These are phyloP conservation scores for Cladosporium sp. DNA, from an alignment of 2,329 filamentous ascomycete species.

Conservation along the genomic window DNA sequence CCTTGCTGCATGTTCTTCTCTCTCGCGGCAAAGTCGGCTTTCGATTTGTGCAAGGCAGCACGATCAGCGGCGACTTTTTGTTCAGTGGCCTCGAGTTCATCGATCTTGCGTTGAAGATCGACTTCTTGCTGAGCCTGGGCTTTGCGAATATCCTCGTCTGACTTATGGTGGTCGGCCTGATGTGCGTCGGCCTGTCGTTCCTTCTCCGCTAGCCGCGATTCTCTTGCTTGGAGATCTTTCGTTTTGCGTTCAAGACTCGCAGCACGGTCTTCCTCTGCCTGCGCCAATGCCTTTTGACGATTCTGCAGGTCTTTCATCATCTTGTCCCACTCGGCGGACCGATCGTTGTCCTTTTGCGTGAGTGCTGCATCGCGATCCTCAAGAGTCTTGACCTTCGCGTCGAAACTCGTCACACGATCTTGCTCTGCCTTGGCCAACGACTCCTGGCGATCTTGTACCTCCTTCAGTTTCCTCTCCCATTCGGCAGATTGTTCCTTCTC, in stretches of 20 bases:
- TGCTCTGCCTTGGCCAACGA: not conserved
- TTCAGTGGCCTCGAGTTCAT: not conserved
- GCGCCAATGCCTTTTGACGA: not conserved
- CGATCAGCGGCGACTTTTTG: conserved; percentile 7
- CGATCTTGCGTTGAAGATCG: conserved; percentile 15
- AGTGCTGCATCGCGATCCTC: conserved; percentile 14
- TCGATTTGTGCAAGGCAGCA: not conserved
- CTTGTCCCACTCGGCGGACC: conserved; percentile 4
- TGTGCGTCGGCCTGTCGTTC: not conserved
- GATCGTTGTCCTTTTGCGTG: conserved; percentile 9
- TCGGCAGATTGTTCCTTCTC: too few relatives aligned
- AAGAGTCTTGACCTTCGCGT: conserved; percentile 15
- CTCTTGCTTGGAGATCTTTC: conserved; percentile 15
- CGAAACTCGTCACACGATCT: not conserved
- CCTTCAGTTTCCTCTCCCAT: too few relatives aligned
- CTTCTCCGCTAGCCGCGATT: conserved; percentile 4
- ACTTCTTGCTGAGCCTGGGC: not conserved
- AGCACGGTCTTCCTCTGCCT: conserved; percentile 6
- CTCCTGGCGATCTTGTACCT: too few relatives aligned
- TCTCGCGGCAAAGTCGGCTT: conserved; percentile 2
- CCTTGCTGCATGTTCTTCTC: conserved; percentile 10
- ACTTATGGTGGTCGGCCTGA: not conserved
- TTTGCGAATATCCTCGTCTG: not conserved
- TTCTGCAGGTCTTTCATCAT: not conserved
- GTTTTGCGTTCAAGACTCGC: conserved; percentile 8